Evolutionary conservation across 2,329 filamentous ascomycete species (phyloP).

Genomic region (Verticillium longisporum): DNA sequence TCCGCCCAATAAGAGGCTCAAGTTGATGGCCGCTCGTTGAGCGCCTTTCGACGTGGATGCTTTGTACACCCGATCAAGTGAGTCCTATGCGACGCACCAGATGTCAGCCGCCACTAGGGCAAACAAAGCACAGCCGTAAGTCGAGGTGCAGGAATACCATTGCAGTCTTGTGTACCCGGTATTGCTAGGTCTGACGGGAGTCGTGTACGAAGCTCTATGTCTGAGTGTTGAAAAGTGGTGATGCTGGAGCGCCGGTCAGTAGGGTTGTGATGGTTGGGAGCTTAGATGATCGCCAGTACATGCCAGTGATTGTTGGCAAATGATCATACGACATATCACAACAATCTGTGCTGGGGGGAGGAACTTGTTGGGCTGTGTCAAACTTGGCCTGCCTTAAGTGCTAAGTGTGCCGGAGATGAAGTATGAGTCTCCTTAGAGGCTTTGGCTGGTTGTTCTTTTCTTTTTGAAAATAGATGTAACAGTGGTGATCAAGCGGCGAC

Average conservation of each 20-base stretch:
- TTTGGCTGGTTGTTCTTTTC: too few relatives aligned
- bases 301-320: background rate
- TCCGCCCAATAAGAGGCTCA: conserved; percentile 33
- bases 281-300: background rate
- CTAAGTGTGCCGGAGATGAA: too few relatives aligned
- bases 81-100: conserved; percentile 1
- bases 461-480: too few relatives aligned
- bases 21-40: conserved; percentile 42
- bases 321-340: too few relatives aligned
- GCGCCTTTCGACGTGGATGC: conserved; percentile 42
- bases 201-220: too few relatives aligned
- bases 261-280: background rate
- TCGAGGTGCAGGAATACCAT: background rate
- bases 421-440: too few relatives aligned
- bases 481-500: too few relatives aligned
- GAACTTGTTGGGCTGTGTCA: too few relatives aligned
- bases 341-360: too few relatives aligned
- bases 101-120: background rate
- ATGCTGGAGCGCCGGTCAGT: too few relatives aligned
- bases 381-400: too few relatives aligned
- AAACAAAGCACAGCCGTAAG: background rate
- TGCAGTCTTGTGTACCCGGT: background rate
- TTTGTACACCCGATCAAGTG: conserved; percentile 17
- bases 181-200: background rate
- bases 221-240: background rate